phyloP scores from a whole-genome alignment of 1,139 yeast species.

The Candida sojae region DNA sequence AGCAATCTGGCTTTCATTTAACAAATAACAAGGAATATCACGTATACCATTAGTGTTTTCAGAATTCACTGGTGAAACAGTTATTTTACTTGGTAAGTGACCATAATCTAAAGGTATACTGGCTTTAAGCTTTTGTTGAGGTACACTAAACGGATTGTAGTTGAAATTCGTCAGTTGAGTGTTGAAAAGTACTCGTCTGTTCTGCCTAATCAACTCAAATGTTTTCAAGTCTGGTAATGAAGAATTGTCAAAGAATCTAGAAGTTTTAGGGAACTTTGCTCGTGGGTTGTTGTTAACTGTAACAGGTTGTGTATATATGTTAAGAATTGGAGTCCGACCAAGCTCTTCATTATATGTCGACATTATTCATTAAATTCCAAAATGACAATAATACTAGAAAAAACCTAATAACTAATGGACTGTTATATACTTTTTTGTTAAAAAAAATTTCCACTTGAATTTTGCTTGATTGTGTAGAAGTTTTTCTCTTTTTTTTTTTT shows the following conservation, averaged over 20 bases:
- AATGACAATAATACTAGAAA: too few relatives aligned
- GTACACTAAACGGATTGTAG: conserved; percentile 43
- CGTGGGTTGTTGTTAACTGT: conserved; percentile 3
- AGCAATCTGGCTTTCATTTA: conserved; percentile 39
- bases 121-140: conserved; percentile 45
- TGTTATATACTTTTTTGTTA: too few relatives aligned
- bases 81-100: conserved; percentile 32
- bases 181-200: conserved; percentile 23
- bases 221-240: conserved; percentile 30
- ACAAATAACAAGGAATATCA: conserved; percentile 51
- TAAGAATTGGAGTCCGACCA: background rate
- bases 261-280: conserved; percentile 32
- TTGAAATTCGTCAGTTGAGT: conserved; percentile 34
- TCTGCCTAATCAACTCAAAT: conserved; percentile 21
- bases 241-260: conserved; percentile 34
- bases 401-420: too few relatives aligned
- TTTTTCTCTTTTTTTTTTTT: background rate
- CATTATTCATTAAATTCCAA: background rate
- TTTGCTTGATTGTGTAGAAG: background rate
- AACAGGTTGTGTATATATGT: background rate
- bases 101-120: conserved; percentile 38
- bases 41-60: conserved; percentile 6
- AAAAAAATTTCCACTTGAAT: too few relatives aligned
- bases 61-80: conserved; percentile 6
- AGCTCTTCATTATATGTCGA: background rate